Evolutionary conservation across 345 rosid genomes (phyloP).

Genomic region (Populus ilicifolia): DNA sequence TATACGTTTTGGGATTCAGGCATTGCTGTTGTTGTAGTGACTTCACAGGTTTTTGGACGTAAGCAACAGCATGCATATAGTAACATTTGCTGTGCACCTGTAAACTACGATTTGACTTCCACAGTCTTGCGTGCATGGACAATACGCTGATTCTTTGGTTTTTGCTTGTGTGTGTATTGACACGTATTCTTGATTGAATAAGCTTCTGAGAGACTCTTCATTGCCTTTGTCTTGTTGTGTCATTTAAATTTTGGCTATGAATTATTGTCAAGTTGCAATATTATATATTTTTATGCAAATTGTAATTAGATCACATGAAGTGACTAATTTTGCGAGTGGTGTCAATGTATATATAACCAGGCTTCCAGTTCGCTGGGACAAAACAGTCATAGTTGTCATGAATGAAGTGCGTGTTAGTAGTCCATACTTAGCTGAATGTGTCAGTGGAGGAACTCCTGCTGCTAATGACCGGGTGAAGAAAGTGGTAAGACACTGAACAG

Average conservation of each 20-base stretch:
- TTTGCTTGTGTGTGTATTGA: background rate
- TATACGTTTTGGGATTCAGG: too few relatives aligned
- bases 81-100: background rate
- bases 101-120: background rate
- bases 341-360: constrained; percentile 35
- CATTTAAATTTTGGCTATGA: background rate
- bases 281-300: background rate
- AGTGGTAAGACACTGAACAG: constrained; percentile 61
- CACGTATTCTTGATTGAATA: background rate
- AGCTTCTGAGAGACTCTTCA: background rate
- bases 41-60: too few relatives aligned
- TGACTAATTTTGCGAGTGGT: background rate
- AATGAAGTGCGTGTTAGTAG: constrained; percentile 86
- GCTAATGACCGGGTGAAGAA: constrained; percentile 97
- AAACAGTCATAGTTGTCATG: constrained; percentile 83
- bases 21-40: too few relatives aligned
- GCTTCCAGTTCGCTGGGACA: constrained; percentile 98
- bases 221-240: background rate
- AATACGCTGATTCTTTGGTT: background rate
- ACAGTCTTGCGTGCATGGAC: background rate
- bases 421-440: constrained; percentile 85
- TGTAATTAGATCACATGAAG: background rate
- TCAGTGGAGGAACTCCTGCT: constrained; percentile 83
- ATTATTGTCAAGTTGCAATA: background rate
- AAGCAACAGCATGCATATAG: background rate